phyloP scores from a whole-genome alignment of 345 rosid species.

The Pistacia integerrima region DNA sequence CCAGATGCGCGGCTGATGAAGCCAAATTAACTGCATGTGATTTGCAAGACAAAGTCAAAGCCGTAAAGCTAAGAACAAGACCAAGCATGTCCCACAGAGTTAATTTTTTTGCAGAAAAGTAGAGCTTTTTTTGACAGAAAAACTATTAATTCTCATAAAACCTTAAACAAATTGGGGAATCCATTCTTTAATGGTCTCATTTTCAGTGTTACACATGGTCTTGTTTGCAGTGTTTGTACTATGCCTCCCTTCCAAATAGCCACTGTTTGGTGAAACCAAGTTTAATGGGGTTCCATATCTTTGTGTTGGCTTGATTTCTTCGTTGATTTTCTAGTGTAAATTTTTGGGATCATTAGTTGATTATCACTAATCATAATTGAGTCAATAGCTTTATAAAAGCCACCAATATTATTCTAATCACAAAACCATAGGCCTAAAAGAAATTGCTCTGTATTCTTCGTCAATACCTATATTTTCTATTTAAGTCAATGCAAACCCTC shows the following conservation, averaged over 20 bases:
- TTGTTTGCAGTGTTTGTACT: slow-evolving; percentile 1
- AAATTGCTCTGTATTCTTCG: too few species aligned
- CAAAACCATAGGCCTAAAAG: too few species aligned
- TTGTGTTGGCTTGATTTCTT: background rate
- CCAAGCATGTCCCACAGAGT: slow-evolving; percentile 1
- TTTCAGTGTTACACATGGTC: background rate
- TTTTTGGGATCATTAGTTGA: too few species aligned
- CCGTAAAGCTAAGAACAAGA: slow-evolving; percentile 25
- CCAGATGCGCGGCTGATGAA: background rate
- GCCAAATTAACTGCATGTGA: background rate
- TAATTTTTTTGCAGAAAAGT: background rate
- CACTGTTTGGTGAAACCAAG: too few species aligned
- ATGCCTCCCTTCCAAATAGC: too few species aligned
- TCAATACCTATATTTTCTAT: too few species aligned
- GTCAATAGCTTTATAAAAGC: too few species aligned
- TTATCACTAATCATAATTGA: too few species aligned
- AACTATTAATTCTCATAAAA: background rate
- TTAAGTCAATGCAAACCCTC: too few species aligned
- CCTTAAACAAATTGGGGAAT: background rate
- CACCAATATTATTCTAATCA: too few species aligned
- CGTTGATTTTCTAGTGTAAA: too few species aligned
- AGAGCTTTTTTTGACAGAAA: background rate
- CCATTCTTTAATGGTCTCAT: background rate
- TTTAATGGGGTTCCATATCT: background rate
- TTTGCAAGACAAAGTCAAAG: slow-evolving; percentile 21